Base-by-base conservation (phyloP, 192 early-diverging fungal genomes). In the Cladochytrium replicatum region DNA sequence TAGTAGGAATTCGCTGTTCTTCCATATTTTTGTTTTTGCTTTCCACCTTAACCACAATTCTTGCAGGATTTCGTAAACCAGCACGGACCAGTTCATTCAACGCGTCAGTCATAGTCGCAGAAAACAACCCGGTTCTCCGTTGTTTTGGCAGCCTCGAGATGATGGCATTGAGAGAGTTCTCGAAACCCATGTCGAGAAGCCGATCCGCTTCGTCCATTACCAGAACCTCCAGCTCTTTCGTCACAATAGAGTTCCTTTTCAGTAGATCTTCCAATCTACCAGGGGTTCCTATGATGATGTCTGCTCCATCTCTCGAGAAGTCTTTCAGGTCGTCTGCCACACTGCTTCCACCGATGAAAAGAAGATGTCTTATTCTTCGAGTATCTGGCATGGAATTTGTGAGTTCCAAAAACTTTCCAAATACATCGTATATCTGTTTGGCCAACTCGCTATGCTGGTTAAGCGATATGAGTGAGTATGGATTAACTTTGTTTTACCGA, bases 371-470 rank as follows among this genome's bases (percentile, higher is more conserved):
- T 11, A 48, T 43, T n/a, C 63, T 65, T 25, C 59, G 50, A 31
- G 48, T 42, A 1, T 61, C 43, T 23, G 50, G 43, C 8, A 15
- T 60, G 42, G n/a, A n/a, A 23, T 46, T 37, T 2, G 48, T 22
- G 11, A 50, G 37, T 11, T 54, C 54, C 3, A 84, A 27, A 32
- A 94, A 79, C 6, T 74, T 66, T 1, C 62, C 63, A 26, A 90
- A 66, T 7, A 93, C 89, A 5, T 69, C 61, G 44, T 74, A 71
- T 29, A 91, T 93, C 66, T 97, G 94, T 37, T 75, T 66, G 0
- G 94, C 88, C 19, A 97, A 69, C 64, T 97, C 94, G 30, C 87
- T n/a, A n/a, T n/a, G n/a, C n/a, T n/a, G n/a, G n/a, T n/a, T n/a
- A n/a, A n/a, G n/a, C n/a, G n/a, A n/a, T n/a, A n/a, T n/a, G n/a